Evolutionary conservation across 2,329 filamentous ascomycete species (phyloP).

Genomic region (Fusarium musae): DNA sequence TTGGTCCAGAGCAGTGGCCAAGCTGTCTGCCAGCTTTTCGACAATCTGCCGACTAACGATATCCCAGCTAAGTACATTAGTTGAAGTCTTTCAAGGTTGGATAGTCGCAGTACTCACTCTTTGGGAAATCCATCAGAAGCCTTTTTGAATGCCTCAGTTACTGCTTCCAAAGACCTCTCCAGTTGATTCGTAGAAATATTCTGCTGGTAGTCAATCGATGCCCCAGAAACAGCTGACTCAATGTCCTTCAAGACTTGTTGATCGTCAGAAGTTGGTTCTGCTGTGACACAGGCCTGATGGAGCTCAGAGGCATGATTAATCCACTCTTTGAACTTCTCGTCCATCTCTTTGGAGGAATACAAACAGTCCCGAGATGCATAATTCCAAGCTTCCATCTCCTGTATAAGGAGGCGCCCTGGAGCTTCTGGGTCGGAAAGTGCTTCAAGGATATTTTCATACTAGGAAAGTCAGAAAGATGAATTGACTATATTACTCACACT

Average conservation of each 20-base stretch:
- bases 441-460: no score
- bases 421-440: no score
- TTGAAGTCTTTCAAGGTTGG: fast-evolving
- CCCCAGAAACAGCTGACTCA: neutral
- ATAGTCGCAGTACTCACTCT: neutral
- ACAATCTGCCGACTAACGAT: neutral
- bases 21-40: neutral
- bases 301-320: neutral
- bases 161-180: neutral
- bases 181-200: neutral
- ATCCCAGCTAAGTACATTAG: neutral
- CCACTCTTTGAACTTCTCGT: neutral
- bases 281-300: neutral
- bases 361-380: neutral
- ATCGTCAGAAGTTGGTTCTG: neutral
- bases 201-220: neutral
- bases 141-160: neutral
- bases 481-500: no score
- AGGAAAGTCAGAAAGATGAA: no score
- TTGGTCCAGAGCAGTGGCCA: neutral
- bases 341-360: neutral
- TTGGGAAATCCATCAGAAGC: neutral
- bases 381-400: neutral
- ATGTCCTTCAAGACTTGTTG: neutral
- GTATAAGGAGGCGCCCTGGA: neutral